These are phyloP conservation scores for Malus hybrid DNA, from an alignment of 331 rosid species.

Conservation along the genomic window DNA sequence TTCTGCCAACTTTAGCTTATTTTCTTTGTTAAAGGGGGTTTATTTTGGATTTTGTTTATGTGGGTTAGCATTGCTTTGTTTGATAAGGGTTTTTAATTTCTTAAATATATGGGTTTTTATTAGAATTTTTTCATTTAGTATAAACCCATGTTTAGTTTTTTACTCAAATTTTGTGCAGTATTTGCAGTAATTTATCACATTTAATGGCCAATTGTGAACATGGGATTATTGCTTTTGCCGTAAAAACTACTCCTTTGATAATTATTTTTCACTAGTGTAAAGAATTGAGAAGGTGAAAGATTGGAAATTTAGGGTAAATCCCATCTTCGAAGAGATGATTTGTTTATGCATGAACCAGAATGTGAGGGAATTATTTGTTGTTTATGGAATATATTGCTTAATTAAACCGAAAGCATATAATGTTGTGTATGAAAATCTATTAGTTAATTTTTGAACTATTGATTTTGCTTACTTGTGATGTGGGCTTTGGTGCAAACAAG, in stretches of 20 bases:
- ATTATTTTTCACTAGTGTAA: not conserved
- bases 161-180: not conserved
- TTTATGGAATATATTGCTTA: not conserved
- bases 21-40: not conserved
- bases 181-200: not conserved
- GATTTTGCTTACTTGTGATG: not conserved
- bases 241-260: not conserved
- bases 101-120: not conserved
- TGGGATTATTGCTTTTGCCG: not conserved
- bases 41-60: not conserved
- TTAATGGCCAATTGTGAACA: not conserved
- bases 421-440: not conserved
- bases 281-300: not conserved
- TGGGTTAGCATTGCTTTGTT: not conserved
- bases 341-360: not conserved
- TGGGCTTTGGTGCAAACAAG: not conserved
- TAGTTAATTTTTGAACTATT: not conserved
- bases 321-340: not conserved
- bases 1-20: not conserved
- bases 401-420: not conserved
- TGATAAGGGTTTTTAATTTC: not conserved
- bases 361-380: not conserved
- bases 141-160: not conserved
- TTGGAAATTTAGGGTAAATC: not conserved
- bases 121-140: not conserved